Evolutionary conservation across 352 stramenopile genomes (phyloP), one percentile per base, ranked within the genome.

Genomic region (Peronospora farinosa): DNA sequence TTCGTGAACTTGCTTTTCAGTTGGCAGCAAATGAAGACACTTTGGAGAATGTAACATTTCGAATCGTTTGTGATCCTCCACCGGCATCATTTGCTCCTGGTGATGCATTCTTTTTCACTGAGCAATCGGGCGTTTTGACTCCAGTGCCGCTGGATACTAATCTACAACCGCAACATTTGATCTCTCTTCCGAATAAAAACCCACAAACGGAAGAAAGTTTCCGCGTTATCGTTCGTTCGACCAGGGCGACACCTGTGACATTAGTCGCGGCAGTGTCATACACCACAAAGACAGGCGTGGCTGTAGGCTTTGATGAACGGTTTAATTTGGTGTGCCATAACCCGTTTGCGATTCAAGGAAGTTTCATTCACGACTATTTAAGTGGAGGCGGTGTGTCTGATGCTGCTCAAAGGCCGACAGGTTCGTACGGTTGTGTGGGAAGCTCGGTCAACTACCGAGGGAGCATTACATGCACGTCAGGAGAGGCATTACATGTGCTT

Each of bases 1-100:
- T 77, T 45, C 74, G 77, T 9, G 65, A 84, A 27, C 60, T 89
- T 44, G 60, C 60, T 12, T 86, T 92, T 49, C 51, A 71, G 39
- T 40, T 92, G 9, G 58, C 65, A 40, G 68, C 78, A 0, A 82
- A 87, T 40, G 76, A 86, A 55, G 80, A 92, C 44, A 84, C 69
- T 6, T 45, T 92, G 38, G 67, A 75, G 40, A 74, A 74, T 39
- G 47, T 74, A 15, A 78, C 60, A 5, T 84, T 80, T 23, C 72
- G 65, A 10, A 63, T 84, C 12, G 60, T 56, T 7, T 85, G 72
- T 37, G 70, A 89, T 0, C 75, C 78, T 19, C 45, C 69, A 5
- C 76, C 78, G n/a, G 27, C 43, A 8, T 86, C 80, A 11, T 40
- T 44, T 1, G 57, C 61, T 3, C 40, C 62, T 1, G 42, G 62